A percentile compares a stretch with the other conserved stretches of the same genome.
These are phyloP conservation scores for Hyparrhenia diplandra DNA, from an alignment of 176 grass and related monocot genomes.

Conservation along the genomic window DNA sequence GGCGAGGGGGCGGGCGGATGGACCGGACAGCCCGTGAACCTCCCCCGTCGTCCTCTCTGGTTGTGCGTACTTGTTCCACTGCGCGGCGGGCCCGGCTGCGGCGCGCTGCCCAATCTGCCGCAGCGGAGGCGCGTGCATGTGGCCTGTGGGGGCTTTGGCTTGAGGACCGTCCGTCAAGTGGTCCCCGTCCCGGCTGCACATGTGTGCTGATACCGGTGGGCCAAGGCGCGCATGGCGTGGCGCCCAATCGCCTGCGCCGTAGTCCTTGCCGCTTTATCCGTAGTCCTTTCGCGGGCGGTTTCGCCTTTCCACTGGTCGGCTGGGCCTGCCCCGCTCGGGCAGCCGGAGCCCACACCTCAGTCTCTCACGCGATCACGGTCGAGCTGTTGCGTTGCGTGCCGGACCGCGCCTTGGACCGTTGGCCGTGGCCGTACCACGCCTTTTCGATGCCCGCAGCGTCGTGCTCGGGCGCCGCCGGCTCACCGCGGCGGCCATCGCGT, in stretches of 20 bases:
- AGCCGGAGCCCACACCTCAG: too few relatives aligned
- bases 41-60: background rate
- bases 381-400: too few relatives aligned
- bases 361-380: too few relatives aligned
- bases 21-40: background rate
- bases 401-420: too few relatives aligned
- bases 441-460: background rate
- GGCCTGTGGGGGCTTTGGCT: background rate
- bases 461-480: too few relatives aligned
- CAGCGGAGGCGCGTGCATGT: constrained; percentile 34
- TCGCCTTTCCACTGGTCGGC: too few relatives aligned
- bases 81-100: constrained; percentile 7
- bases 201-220: too few relatives aligned
- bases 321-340: too few relatives aligned
- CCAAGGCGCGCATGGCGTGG: background rate
- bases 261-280: constrained; percentile 24
- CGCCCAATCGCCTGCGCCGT: background rate
- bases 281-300: too few relatives aligned
- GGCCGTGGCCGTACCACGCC: background rate
- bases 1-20: too few relatives aligned
- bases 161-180: background rate
- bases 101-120: background rate
- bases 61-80: constrained; percentile 18
- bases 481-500: too few relatives aligned
- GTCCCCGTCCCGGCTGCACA: background rate